These are phyloP conservation scores for Prunus fruticosa DNA, from an alignment of 306 rosid species.

Conservation along the genomic window DNA sequence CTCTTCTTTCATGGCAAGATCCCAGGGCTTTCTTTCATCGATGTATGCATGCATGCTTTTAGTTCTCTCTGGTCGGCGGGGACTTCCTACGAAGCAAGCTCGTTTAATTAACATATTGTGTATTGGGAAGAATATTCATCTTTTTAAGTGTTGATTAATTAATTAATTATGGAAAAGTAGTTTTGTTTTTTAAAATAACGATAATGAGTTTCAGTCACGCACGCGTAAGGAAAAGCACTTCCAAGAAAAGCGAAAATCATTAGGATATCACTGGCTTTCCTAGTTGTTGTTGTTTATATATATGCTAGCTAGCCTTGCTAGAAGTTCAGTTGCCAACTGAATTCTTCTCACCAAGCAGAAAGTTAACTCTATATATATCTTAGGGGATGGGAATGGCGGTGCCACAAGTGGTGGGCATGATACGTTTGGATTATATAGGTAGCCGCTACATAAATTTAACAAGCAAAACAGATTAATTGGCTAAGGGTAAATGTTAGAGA, in stretches of 20 bases:
- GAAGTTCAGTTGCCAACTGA: slow-evolving; percentile 15
- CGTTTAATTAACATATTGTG: background rate
- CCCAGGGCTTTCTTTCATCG: slow-evolving; percentile 20
- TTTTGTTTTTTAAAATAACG: slow-evolving; percentile 11
- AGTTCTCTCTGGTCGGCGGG: slow-evolving; percentile 23
- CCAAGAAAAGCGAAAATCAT: slow-evolving; percentile 27
- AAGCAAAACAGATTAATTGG: background rate
- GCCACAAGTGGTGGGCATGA: slow-evolving; percentile 18
- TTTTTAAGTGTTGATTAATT: background rate
- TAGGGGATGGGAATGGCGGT: slow-evolving; percentile 54
- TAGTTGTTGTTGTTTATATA: slow-evolving; percentile 18
- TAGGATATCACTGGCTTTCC: slow-evolving; percentile 31
- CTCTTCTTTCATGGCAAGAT: slow-evolving; percentile 12
- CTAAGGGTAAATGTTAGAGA: background rate
- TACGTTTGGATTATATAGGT: background rate
- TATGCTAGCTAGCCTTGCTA: slow-evolving; percentile 14
- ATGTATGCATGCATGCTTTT: slow-evolving; percentile 25
- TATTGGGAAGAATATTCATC: background rate
- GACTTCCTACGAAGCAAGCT: slow-evolving; percentile 13
- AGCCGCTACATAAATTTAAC: background rate
- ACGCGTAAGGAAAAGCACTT: slow-evolving; percentile 56
- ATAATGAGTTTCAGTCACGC: slow-evolving; percentile 55
- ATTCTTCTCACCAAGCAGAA: slow-evolving; percentile 26
- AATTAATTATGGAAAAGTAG: slow-evolving; percentile 1
- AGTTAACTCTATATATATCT: slow-evolving; percentile 21